Evolutionary conservation across 2,329 filamentous ascomycete genomes (phyloP), one percentile per base, ranked within the genome.

Genomic region (Ophiocordyceps camponoti-saundersi): DNA sequence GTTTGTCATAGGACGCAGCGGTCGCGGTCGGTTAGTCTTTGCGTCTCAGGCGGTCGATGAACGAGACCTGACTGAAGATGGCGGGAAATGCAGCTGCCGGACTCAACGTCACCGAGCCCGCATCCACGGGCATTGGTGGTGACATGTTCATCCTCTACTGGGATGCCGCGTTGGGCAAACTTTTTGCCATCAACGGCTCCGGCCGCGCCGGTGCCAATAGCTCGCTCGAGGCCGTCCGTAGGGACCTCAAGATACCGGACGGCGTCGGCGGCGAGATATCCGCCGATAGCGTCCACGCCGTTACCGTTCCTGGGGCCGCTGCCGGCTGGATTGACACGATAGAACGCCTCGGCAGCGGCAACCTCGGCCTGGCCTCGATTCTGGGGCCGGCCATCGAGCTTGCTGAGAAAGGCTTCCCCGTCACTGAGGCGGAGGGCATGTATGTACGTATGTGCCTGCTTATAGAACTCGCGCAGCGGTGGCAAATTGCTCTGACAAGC

Each of bases 61-160:
- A 22, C 12, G 10, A 21, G 32, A 21, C 20, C 20, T 6, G 16
- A 44, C n/a, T 44, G 26, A 22, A 12, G 15, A 23, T 11, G 21
- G 22, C 42, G 22, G 20, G 7, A 3, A 18, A 11, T 18, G 12
- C 48, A 86, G 90, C 92, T 42, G 92, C 92, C 30, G 88, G 80
- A 6, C 71, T 98, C 48, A 96, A 95, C 65, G 77, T 96, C 59
- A 95, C 90, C 0, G 92, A 98, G 60, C 92, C 92, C 8, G 80
- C 80, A 49, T 92, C 85, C 6, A 96, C 92, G 1, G 92, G 92
- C 40, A 95, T 98, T 50, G 92, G 92, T 48, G 92, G 92, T 51
- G 92, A 98, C 65, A 88, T 95, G 80, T 98, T 96, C 67, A 89
- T 89, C 62, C 77, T 96, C 34, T 95, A 79, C 71, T 96, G 90